phyloP scores from a whole-genome alignment of 75 land plant species.

The Picea glauca region DNA sequence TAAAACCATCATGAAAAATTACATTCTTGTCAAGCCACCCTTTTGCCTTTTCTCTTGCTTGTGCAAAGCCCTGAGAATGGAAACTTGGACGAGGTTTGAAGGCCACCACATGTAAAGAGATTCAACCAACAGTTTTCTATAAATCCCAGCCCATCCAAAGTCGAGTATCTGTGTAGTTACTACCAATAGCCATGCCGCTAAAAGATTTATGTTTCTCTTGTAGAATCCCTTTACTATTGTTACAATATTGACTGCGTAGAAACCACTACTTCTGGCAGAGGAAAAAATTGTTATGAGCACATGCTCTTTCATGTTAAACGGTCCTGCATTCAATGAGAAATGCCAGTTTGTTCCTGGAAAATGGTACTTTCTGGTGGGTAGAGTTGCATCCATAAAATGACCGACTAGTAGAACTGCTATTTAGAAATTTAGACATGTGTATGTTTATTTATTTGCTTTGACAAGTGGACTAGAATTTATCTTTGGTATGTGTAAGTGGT shows the following conservation, averaged over 20 bases:
- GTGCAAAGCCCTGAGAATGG: conserved; percentile 59
- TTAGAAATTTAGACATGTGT: conserved; percentile 14
- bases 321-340: conserved; percentile 23
- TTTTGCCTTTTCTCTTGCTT: conserved; percentile 24
- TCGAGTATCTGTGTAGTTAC: conserved; percentile 80
- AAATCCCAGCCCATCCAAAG: conserved; percentile 87
- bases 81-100: conserved; percentile 53
- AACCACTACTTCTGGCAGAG: conserved; percentile 52
- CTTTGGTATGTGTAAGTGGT: too few species aligned
- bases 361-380: neutral
- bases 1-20: conserved; percentile 32
- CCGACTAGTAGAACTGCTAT: conserved; percentile 66
- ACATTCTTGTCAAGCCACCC: conserved; percentile 30
- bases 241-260: conserved; percentile 62
- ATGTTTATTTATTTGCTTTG: too few species aligned
- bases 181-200: conserved; percentile 51
- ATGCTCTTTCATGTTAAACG: conserved; percentile 88
- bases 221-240: conserved; percentile 42
- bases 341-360: neutral
- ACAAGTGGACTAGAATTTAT: too few species aligned
- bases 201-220: conserved; percentile 39
- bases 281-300: conserved; percentile 87
- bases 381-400: conserved; percentile 43
- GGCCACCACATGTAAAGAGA: conserved; percentile 93
- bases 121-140: conserved; percentile 58